These are phyloP conservation scores for Adansonia gregorii DNA, from an alignment of 441 rosid species.

Conservation along the genomic window DNA sequence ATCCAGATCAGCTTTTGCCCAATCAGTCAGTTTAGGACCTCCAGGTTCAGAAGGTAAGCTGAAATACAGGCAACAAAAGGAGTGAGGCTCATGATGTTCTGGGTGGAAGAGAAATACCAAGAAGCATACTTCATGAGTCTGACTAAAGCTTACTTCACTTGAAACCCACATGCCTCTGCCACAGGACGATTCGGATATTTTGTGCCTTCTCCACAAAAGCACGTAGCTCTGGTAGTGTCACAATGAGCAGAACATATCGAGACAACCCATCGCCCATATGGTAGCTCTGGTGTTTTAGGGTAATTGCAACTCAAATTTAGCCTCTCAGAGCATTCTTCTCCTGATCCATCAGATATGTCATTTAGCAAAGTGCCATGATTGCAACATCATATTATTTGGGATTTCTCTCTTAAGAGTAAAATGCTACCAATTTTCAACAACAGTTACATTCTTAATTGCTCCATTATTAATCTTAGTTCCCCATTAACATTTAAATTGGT, in stretches of 20 bases:
- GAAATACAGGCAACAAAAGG: slow-evolving; percentile 30
- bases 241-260: slow-evolving; percentile 85
- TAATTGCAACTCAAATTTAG: slow-evolving; percentile 67
- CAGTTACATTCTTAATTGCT: background rate
- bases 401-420: background rate
- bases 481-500: background rate
- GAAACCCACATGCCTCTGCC: slow-evolving; percentile 91
- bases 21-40: slow-evolving; percentile 65
- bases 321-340: slow-evolving; percentile 76
- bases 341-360: slow-evolving; percentile 49
- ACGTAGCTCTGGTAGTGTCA: slow-evolving; percentile 91
- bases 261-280: slow-evolving; percentile 90
- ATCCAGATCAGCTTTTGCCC: slow-evolving; percentile 82
- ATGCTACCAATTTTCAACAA: background rate
- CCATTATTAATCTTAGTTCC: background rate
- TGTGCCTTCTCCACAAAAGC: slow-evolving; percentile 98
- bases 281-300: slow-evolving; percentile 70
- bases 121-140: slow-evolving; percentile 26
- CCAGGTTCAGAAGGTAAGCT: slow-evolving; percentile 70
- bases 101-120: background rate
- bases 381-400: slow-evolving; percentile 13
- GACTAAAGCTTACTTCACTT: slow-evolving; percentile 54
- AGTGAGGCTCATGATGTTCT: slow-evolving; percentile 22
- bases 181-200: slow-evolving; percentile 91
- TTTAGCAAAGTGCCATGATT: slow-evolving; percentile 20